These are phyloP conservation scores for Apiospora rasikravindrae DNA, from an alignment of 2,329 filamentous ascomycete genomes.

Conservation along the genomic window DNA sequence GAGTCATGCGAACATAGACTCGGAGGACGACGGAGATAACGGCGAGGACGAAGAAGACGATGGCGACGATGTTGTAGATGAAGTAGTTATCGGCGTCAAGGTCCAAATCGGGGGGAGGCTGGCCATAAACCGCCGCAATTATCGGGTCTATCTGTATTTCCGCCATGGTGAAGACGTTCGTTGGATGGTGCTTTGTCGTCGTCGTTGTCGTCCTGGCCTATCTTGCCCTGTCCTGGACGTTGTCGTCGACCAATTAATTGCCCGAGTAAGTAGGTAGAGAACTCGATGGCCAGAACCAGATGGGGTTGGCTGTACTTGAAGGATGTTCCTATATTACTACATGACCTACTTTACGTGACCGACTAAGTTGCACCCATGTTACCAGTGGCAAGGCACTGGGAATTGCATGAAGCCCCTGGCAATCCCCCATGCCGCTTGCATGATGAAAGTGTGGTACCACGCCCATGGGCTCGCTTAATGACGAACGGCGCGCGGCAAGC, in stretches of 20 bases:
- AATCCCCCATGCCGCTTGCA: neutral
- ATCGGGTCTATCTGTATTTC: constrained; percentile 25
- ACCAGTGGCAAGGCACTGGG: neutral
- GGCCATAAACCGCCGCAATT: constrained; percentile 25
- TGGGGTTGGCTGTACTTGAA: neutral
- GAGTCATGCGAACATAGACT: constrained; percentile 28
- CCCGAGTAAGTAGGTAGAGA: neutral
- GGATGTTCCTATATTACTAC: neutral
- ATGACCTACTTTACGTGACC: no score
- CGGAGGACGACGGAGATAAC: constrained; percentile 29
- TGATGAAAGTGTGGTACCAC: neutral
- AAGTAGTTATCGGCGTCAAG: constrained; percentile 26
- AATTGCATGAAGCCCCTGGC: neutral
- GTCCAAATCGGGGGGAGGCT: constrained; percentile 28
- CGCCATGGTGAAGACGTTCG: neutral
- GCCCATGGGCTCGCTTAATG: neutral
- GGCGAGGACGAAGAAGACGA: constrained; percentile 29
- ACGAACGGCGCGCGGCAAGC: neutral
- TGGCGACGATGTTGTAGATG: constrained; percentile 30
- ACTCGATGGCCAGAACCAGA: neutral
- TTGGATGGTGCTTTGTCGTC: neutral
- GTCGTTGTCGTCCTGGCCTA: neutral
- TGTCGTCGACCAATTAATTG: neutral
- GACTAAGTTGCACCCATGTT: no score
- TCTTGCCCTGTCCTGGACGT: neutral